Conservation (phyloP, 805 yeast genomes). For the Saccharomycopsis javanensis region DNA sequence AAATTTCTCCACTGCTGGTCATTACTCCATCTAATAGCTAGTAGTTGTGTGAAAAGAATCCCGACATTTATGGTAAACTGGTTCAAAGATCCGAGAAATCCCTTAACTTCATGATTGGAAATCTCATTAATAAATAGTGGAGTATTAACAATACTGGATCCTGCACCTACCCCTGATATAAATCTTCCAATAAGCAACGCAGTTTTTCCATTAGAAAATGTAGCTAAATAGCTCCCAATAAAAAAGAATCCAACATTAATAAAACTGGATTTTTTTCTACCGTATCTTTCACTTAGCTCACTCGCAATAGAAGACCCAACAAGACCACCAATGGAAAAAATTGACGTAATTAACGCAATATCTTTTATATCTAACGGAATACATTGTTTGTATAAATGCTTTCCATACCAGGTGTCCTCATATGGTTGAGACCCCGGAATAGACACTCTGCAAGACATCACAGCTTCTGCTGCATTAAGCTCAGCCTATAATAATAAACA, state of each 20-base stretch:
- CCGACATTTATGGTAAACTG: constrained; percentile 84
- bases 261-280: constrained; percentile 48
- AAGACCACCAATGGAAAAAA: constrained; percentile 82
- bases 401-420: constrained; percentile 30
- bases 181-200: constrained; percentile 58
- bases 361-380: constrained; percentile 46
- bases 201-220: constrained; percentile 35
- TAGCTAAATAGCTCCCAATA: constrained; percentile 56
- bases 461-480: constrained; percentile 78
- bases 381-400: constrained; percentile 32
- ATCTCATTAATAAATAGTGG: constrained; percentile 78
- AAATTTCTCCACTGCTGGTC: constrained; percentile 64
- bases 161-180: constrained; percentile 78
- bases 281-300: constrained; percentile 47
- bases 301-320: constrained; percentile 67
- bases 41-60: constrained; percentile 65
- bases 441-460: constrained; percentile 44
- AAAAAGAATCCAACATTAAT: constrained; percentile 42
- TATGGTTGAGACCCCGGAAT: constrained; percentile 22
- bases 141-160: constrained; percentile 74
- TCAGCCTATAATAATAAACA: constrained; percentile 42
- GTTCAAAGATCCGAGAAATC: constrained; percentile 79
- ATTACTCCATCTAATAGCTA: constrained; percentile 63
- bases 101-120: constrained; percentile 58
- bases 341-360: constrained; percentile 65